Evolutionary conservation across 495 filamentous ascomycete genomes (phyloP), one percentile per base, ranked within the genome.

Genomic region (Xylaria grammica): DNA sequence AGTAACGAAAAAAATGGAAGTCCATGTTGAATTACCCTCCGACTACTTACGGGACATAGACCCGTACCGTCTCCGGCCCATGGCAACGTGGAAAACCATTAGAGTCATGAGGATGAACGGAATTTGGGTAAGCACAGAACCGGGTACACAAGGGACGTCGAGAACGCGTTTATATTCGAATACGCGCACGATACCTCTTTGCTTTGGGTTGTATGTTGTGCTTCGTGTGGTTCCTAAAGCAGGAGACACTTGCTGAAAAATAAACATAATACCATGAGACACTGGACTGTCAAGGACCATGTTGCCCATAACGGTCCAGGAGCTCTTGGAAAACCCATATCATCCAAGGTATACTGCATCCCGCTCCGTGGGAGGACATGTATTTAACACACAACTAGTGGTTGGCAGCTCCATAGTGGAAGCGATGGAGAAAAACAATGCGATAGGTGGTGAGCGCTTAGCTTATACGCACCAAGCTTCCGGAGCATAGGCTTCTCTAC

Each of bases 201-300:
- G 9, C 52, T 55, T 15, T 55, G 52, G 52, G 38, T 55, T 11
- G 19, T 55, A 4, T 19, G n/a, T 40, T 55, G 32, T 17, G 15
- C 30, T 2, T 13, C 4, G 3, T 55, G 30, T 38, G 5, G 38
- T 10, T 38, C n/a, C n/a, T n/a, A n/a, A n/a, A n/a, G n/a, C n/a
- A n/a, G n/a, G n/a, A n/a, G n/a, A n/a, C n/a, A n/a, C n/a, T n/a
- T n/a, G n/a, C n/a, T n/a, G n/a, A n/a, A n/a, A n/a, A n/a, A n/a
- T n/a, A n/a, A n/a, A n/a, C n/a, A n/a, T 5, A 26, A 24, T 17
- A n/a, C 7, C 11, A 15, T 7, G 3, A 5, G 10, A 6, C 52
- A 55, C 32, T 55, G 52, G 52, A n/a, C 2, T 8, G 11, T n/a
- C 1, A 22, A 9, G 20, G n/a, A 9, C 19, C 52, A 40, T 22